Evolutionary conservation across 257 asterid genomes (phyloP).

Genomic region (Sherardia arvensis): DNA sequence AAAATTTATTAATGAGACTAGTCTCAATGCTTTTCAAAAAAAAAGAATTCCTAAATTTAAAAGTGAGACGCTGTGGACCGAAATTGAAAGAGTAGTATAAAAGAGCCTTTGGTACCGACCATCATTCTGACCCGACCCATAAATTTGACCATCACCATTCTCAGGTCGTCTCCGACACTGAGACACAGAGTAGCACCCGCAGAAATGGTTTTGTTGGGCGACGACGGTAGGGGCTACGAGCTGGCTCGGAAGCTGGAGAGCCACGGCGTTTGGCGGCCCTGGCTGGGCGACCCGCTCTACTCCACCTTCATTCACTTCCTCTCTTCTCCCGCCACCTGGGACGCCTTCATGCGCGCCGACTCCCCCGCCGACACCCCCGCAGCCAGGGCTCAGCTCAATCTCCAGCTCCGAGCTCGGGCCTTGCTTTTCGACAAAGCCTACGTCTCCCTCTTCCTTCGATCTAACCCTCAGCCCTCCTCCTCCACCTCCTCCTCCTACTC

Average conservation of each 20-base stretch:
- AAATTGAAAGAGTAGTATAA: too few relatives aligned
- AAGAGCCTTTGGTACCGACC: too few relatives aligned
- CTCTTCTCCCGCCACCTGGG: slow-evolving; percentile 71
- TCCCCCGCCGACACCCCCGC: slow-evolving; percentile 56
- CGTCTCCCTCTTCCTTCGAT: slow-evolving; percentile 36
- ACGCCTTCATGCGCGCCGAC: slow-evolving; percentile 71
- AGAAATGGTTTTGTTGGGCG: slow-evolving; percentile 74
- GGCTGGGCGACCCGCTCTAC: slow-evolving; percentile 85
- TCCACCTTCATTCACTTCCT: slow-evolving; percentile 56
- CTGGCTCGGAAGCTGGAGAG: slow-evolving; percentile 86
- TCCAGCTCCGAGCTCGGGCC: slow-evolving; percentile 91
- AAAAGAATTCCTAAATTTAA: too few relatives aligned
- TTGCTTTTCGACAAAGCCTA: slow-evolving; percentile 86
- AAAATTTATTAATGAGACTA: too few relatives aligned
- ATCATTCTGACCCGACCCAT: not conserved
- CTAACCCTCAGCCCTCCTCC: slow-evolving; percentile 18
- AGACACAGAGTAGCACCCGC: not conserved
- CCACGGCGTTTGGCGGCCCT: slow-evolving; percentile 75
- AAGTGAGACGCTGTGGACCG: too few relatives aligned
- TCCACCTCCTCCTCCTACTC: slow-evolving; percentile 26
- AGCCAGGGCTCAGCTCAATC: slow-evolving; percentile 61
- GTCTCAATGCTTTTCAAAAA: too few relatives aligned
- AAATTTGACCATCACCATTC: not conserved
- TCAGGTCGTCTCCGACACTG: not conserved
- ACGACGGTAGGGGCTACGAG: slow-evolving; percentile 85